Base-by-base conservation (phyloP, 177 flowering plant species). In the Telopea speciosissima region DNA sequence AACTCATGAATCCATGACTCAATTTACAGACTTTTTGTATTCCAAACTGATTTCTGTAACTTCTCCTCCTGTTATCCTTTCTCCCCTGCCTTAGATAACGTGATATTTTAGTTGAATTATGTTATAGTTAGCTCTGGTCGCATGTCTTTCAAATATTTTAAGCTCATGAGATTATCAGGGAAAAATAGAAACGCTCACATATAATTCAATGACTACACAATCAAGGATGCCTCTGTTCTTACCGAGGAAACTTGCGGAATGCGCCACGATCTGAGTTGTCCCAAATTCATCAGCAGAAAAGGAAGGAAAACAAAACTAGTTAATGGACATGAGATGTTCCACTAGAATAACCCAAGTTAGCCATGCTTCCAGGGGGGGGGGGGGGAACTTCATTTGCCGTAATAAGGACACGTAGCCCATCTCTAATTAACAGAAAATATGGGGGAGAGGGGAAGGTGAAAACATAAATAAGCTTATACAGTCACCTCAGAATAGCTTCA, bases 401-500 rank as follows among this genome's bases (percentile, higher is more conserved):
- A 31, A 31, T 31, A 31, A 2, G n/a, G n/a, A n/a, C n/a, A n/a
- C n/a, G n/a, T 31, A 31, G 33, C 33, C 33, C 33, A 31, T 31
- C 33, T 31, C 33, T 31, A 31, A 24, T 16, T n/a, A 54, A 23
- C 33, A 40, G 2, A 12, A 36, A n/a, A n/a, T n/a, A n/a, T n/a
- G 26, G 17, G 1, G 3, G 24, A 26, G 16, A 19, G 1, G 26
- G 22, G 8, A 24, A 19, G 21, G 23, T 0, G 0, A 58, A 1
- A 54, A 1, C 52, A 16, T 40, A n/a, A n/a, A 13, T 1, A 25
- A 16, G 12, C 45, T 61, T 31, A 13, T 22, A 8, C 28, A 11
- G 8, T 23, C 52, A 92, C 98, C 98, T 91, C 52, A 93, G 59
- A 78, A 93, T 87, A 1, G 97, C 97, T 81, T 93, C 98, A 26